phyloP scores from a whole-genome alignment of 2,329 filamentous ascomycete genomes.

The Trichoderma oligosporum region DNA sequence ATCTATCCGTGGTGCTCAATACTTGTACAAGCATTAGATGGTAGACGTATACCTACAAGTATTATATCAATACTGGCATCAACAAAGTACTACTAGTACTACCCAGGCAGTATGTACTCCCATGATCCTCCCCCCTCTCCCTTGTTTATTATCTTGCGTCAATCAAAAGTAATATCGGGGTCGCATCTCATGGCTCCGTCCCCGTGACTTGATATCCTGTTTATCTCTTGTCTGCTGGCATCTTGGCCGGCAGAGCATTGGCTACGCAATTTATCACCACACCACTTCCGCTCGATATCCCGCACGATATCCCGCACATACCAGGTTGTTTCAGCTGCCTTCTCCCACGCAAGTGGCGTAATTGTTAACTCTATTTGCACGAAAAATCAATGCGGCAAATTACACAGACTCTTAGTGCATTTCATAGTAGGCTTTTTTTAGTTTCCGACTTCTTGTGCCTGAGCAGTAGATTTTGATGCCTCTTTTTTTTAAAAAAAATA shows the following conservation, averaged over 20 bases:
- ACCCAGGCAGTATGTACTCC: too few relatives aligned
- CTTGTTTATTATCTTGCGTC: constrained; percentile 12
- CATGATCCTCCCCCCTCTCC: background rate
- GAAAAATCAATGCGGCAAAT: background rate
- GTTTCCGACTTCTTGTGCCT: background rate
- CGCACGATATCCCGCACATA: constrained; percentile 8
- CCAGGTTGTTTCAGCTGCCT: constrained; percentile 17
- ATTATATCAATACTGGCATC: too few relatives aligned
- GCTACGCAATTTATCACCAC: constrained; percentile 11
- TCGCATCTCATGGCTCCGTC: background rate
- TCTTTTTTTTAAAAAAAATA: too few relatives aligned
- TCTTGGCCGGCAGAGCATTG: background rate
- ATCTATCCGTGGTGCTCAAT: too few relatives aligned
- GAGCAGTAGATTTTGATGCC: background rate
- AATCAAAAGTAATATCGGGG: constrained; percentile 1
- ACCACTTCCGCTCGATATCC: background rate
- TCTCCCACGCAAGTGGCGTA: constrained; percentile 12
- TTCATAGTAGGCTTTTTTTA: background rate
- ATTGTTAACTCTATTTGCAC: constrained; percentile 11
- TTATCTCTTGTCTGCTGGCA: background rate
- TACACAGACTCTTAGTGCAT: background rate
- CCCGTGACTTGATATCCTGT: constrained; percentile 12
- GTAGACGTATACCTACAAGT: too few relatives aligned
- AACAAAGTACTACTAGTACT: too few relatives aligned
- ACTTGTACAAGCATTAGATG: too few relatives aligned